These are phyloP conservation scores for Fusarium sp. DNA, from an alignment of 2,329 filamentous ascomycete species.

Conservation along the genomic window DNA sequence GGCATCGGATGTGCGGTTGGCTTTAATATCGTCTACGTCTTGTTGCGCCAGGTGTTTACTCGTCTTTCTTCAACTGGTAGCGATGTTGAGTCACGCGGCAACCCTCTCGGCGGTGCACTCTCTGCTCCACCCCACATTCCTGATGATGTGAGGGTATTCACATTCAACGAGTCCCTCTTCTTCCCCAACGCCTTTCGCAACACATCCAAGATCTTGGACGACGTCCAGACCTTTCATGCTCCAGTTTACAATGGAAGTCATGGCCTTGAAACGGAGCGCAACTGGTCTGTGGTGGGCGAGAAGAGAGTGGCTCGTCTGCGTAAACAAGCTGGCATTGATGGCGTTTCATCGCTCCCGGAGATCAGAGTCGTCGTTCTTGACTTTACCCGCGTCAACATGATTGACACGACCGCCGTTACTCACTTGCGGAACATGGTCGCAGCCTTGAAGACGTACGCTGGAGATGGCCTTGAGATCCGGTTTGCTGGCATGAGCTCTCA, in stretches of 20 bases:
- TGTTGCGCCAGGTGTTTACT: conserved; percentile 69
- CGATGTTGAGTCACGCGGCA: conserved; percentile 45
- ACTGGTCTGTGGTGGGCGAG: conserved; percentile 66
- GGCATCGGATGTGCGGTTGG: conserved; percentile 70
- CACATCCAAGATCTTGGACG: conserved; percentile 62
- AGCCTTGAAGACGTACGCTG: conserved; percentile 62
- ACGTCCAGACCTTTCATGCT: conserved; percentile 58
- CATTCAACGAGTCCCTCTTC: conserved; percentile 68
- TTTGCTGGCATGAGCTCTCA: conserved; percentile 61
- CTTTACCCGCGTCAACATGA: conserved; percentile 62
- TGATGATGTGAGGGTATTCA: conserved; percentile 66
- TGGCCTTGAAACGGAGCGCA: conserved; percentile 52
- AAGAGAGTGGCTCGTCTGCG: conserved; percentile 61
- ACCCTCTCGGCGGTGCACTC: background rate
- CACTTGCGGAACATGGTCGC: conserved; percentile 61
- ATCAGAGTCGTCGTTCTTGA: conserved; percentile 65
- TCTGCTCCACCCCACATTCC: conserved; percentile 47
- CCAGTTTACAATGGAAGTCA: conserved; percentile 51
- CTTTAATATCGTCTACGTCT: conserved; percentile 72
- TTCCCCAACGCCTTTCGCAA: conserved; percentile 70
- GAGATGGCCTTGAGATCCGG: conserved; percentile 57
- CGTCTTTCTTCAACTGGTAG: conserved; percentile 47
- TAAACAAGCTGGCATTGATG: conserved; percentile 49
- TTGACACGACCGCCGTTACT: conserved; percentile 64
- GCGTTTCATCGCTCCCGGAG: conserved; percentile 47